Base-by-base conservation (phyloP, 495 filamentous ascomycete species). In the Friedmanniomyces simplex region DNA sequence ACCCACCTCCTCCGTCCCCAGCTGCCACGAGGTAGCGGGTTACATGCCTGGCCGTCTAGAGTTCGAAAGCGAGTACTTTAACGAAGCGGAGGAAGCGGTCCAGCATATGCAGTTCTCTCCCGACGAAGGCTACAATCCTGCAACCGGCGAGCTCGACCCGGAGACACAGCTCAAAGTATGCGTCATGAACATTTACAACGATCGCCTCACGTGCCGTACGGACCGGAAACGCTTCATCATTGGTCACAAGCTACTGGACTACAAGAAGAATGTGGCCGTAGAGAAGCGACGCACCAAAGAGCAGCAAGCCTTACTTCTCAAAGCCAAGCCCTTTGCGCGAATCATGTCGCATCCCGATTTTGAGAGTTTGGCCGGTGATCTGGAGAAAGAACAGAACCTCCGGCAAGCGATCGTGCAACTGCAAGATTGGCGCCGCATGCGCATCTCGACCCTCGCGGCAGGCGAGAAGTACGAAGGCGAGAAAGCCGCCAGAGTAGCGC, bases 41-140 rank as follows among this genome's bases (percentile, higher is more conserved):
- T 99, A 95, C 71, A 99, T 99, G 93, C 93, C 93, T 1, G 93
- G 94, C 36, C 88, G 93, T 20, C 72, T 99, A 57, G 93, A 99
- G 67, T 99, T 97, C 65, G 93, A 99, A 76, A 95, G 88, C 0
- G 93, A 99, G 65, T 95, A 91, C 69, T 84, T 90, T 65, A 97
- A 99, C 69, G 94, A 97, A 63, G 93, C 94, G 0, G 93, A 99
- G 70, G 94, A 97, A 72, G 91, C 91, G 0, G 94, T 99, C 13
- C 93, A 97, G 68, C 85, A 93, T 55, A 95, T 99, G 87, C 85
- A 95, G 58, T 99, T 99, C 63, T 91, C 96, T 50, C 90, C 93
- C 1, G 93, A 93, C 14, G 91, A 96, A 65, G 93, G 93, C 49
- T 77, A 93, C 61, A 90, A 93, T 60, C 82, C 83, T 5, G 73